These are phyloP conservation scores for Vaccinium darrowii DNA, from an alignment of 148 eudicot species.

Conservation along the genomic window DNA sequence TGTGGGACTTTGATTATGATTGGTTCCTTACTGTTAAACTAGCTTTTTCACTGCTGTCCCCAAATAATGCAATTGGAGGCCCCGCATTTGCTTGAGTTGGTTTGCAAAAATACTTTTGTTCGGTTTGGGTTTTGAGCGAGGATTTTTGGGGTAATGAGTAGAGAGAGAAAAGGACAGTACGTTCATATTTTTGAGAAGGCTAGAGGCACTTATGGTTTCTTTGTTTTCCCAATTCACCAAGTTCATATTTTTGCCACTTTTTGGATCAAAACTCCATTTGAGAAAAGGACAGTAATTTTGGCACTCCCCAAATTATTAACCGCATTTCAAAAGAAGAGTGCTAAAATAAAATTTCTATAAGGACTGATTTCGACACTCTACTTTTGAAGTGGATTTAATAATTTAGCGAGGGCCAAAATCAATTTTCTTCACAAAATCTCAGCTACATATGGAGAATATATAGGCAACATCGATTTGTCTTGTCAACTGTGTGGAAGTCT, in stretches of 20 bases:
- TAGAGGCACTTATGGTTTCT: too few species aligned
- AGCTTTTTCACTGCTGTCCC: not conserved
- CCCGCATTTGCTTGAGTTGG: not conserved
- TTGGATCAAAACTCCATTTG: not conserved
- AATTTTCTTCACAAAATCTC: not conserved
- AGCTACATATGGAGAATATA: not conserved
- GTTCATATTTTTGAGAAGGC: too few species aligned
- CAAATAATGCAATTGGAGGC: not conserved
- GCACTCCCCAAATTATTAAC: too few species aligned
- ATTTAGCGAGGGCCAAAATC: not conserved
- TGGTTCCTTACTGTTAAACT: not conserved
- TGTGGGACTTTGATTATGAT: not conserved
- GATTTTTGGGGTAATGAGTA: too few species aligned
- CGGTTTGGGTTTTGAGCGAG: too few species aligned
- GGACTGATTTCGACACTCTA: too few species aligned
- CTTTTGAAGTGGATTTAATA: too few species aligned
- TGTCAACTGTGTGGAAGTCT: not conserved
- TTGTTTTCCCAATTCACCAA: not conserved
- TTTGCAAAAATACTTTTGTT: not conserved
- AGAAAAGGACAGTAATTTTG: too few species aligned
- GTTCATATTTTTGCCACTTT: not conserved
- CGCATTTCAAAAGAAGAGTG: too few species aligned
- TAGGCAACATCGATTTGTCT: not conserved
- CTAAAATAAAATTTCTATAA: too few species aligned
- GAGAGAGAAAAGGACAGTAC: too few species aligned